phyloP scores from a whole-genome alignment of 768 basidiomycete species.

The Russula olivacea region DNA sequence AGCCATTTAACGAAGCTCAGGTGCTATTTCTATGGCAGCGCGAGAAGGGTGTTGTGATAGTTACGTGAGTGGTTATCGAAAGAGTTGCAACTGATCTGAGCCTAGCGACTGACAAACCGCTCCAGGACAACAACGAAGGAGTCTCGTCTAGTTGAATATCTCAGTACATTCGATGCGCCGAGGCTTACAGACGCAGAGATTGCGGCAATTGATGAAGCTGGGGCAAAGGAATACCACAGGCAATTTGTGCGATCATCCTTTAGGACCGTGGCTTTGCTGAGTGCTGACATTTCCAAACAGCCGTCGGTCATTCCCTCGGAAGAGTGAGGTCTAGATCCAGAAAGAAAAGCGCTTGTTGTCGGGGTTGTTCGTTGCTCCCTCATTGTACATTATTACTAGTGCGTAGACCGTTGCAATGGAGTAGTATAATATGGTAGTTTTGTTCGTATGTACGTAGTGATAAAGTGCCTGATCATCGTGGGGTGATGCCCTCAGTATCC shows the following conservation, averaged over 20 bases:
- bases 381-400: not conserved
- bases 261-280: not conserved
- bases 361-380: no score
- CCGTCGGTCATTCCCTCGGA: not conserved
- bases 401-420: not conserved
- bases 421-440: not conserved
- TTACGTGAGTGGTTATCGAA: constrained; percentile 31
- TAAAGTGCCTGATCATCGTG: not conserved
- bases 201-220: constrained; percentile 29
- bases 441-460: not conserved
- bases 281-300: not conserved
- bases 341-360: not conserved
- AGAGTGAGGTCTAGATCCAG: not conserved
- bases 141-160: constrained; percentile 43
- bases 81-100: not conserved
- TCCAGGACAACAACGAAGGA: constrained; percentile 38
- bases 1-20: constrained; percentile 30
- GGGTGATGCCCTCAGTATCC: not conserved
- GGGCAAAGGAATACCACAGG: constrained; percentile 30
- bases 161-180: constrained; percentile 40
- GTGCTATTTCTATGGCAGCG: constrained; percentile 33
- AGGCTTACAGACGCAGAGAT: constrained; percentile 30
- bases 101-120: not conserved
- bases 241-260: constrained; percentile 26
- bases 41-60: constrained; percentile 30